A percentile compares a stretch with the other conserved stretches of the same genome.
Evolutionary conservation across 108 stramenopile genomes (phyloP).

Genomic region (Bacterosira constricta): DNA sequence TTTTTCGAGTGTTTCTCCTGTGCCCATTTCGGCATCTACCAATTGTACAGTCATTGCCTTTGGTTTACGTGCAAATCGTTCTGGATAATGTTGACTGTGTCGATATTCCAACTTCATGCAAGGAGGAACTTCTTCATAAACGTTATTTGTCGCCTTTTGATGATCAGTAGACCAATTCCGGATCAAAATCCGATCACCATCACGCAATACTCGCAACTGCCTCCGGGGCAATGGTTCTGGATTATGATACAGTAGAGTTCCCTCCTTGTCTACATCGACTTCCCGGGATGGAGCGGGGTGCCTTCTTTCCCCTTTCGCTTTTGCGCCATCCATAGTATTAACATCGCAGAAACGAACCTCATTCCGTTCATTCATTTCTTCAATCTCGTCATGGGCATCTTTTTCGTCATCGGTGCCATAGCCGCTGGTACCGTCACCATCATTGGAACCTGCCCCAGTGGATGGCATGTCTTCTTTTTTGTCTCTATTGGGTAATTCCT

Average conservation of each 20-base stretch:
- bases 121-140: background rate
- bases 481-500: background rate
- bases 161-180: background rate
- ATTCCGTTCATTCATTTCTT: slow-evolving; percentile 15
- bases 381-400: slow-evolving; percentile 12
- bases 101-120: slow-evolving; percentile 32
- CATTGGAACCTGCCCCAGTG: background rate
- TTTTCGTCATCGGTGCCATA: slow-evolving; percentile 36
- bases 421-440: slow-evolving; percentile 1
- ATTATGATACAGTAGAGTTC: slow-evolving; percentile 9
- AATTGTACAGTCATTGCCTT: background rate
- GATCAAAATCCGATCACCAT: slow-evolving; percentile 38
- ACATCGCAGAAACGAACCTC: slow-evolving; percentile 5
- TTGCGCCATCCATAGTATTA: background rate
- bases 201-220: slow-evolving; percentile 24
- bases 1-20: background rate
- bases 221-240: slow-evolving; percentile 23
- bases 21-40: background rate
- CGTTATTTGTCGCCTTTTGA: background rate
- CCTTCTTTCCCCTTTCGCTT: background rate
- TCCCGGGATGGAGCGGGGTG: slow-evolving; percentile 3
- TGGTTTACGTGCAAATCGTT: background rate
- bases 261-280: slow-evolving; percentile 14
- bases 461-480: background rate
- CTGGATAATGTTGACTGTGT: background rate